These are phyloP conservation scores for Oryza coarctata DNA, from an alignment of 176 grass and related monocot genomes.

Conservation along the genomic window DNA sequence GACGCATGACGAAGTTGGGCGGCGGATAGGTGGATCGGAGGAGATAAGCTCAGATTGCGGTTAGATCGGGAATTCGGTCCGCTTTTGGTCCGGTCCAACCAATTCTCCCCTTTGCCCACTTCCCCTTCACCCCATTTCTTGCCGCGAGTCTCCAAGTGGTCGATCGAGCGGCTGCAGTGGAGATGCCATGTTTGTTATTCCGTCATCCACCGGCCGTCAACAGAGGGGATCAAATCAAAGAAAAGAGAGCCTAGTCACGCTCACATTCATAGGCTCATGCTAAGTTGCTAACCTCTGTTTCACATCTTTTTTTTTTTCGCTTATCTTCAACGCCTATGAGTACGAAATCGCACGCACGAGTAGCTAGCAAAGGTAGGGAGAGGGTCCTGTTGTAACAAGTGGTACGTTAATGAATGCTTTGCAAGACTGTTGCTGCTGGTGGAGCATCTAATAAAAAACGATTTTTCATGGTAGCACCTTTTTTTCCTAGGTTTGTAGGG, in stretches of 20 bases:
- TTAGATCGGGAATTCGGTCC: neutral
- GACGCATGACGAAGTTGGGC: slow-evolving; percentile 7
- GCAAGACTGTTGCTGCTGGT: neutral
- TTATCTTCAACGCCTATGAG: neutral
- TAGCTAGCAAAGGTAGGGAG: neutral
- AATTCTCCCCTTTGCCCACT: neutral
- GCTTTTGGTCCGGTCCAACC: neutral
- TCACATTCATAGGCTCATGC: neutral
- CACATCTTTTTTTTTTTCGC: neutral
- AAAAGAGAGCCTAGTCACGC: neutral
- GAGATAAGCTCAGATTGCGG: slow-evolving; percentile 21
- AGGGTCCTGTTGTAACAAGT: neutral
- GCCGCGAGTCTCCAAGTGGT: neutral
- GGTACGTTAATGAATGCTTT: neutral
- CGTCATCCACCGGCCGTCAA: neutral
- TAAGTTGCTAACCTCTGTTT: neutral
- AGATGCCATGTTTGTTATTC: neutral
- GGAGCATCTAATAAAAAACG: no score
- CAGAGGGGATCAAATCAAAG: neutral
- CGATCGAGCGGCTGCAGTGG: neutral
- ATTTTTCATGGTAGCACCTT: no score
- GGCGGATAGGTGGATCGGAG: neutral
- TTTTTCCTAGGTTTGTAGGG: no score
- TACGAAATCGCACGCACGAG: neutral
- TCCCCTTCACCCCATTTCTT: slow-evolving; percentile 1